These are phyloP conservation scores for Discostella pseudostelligera DNA, from an alignment of 108 stramenopile genomes.

Conservation along the genomic window DNA sequence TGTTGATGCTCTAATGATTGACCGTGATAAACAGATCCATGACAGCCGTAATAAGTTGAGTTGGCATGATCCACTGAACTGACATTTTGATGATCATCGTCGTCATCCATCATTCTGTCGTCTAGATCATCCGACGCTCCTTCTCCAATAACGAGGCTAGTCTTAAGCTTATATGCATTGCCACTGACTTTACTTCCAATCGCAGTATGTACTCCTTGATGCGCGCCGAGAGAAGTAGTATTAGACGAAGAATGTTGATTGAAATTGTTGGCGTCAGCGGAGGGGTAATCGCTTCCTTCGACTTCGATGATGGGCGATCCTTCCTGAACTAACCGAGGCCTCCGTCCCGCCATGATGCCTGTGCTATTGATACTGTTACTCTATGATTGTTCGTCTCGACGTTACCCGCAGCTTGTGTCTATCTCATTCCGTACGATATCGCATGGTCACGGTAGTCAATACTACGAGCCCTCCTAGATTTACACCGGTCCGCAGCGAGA, in stretches of 20 bases:
- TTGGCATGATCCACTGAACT: not conserved
- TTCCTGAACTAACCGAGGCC: slow-evolving; percentile 57
- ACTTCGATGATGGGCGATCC: slow-evolving; percentile 49
- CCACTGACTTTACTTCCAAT: not conserved
- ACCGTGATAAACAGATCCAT: not conserved
- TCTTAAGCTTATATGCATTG: slow-evolving; percentile 21
- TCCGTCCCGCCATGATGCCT: slow-evolving; percentile 12
- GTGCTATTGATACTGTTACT: not conserved
- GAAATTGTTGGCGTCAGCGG: not conserved
- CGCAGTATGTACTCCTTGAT: not conserved
- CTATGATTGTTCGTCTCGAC: too few relatives aligned
- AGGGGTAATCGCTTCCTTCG: slow-evolving; percentile 2
- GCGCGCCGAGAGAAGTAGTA: not conserved
- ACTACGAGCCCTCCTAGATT: too few relatives aligned
- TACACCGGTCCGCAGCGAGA: too few relatives aligned
- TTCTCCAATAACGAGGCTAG: slow-evolving; percentile 29
- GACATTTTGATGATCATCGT: slow-evolving; percentile 6
- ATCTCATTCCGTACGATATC: too few relatives aligned
- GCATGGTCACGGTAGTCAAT: too few relatives aligned
- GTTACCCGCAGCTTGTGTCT: too few relatives aligned
- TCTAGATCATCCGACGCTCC: slow-evolving; percentile 10
- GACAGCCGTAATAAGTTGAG: not conserved
- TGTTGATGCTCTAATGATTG: not conserved
- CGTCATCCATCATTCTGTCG: slow-evolving; percentile 18
- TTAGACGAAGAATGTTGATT: not conserved